These are phyloP conservation scores for Pythium oligandrum DNA, from an alignment of 352 stramenopile species.

Conservation along the genomic window DNA sequence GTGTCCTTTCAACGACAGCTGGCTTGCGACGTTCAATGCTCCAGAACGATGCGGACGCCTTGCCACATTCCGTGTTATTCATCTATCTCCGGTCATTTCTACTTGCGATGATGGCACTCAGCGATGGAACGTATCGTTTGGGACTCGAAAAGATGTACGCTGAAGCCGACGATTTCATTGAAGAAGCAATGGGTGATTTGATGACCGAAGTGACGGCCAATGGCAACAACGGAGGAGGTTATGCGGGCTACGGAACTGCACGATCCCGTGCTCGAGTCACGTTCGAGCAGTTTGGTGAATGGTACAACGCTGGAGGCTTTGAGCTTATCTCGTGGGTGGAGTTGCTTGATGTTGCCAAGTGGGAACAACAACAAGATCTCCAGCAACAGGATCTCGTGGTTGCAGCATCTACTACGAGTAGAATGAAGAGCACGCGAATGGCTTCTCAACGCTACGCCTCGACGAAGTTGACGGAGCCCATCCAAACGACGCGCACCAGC, in stretches of 20 bases:
- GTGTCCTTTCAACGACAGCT: conserved; percentile 22
- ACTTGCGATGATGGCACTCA: conserved; percentile 81
- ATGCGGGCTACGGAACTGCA: conserved; percentile 59
- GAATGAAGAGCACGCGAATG: conserved; percentile 19
- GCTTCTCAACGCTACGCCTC: conserved; percentile 56
- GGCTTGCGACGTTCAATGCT: conserved; percentile 30
- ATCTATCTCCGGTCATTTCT: conserved; percentile 85
- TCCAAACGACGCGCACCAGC: conserved; percentile 48
- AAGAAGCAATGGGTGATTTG: conserved; percentile 81
- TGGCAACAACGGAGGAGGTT: conserved; percentile 35
- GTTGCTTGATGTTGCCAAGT: conserved; percentile 77
- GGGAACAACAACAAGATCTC: conserved; percentile 75
- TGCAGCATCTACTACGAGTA: background rate
- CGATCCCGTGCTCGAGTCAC: conserved; percentile 69
- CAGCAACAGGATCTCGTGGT: conserved; percentile 20
- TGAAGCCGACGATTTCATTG: conserved; percentile 82
- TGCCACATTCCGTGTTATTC: conserved; percentile 80
- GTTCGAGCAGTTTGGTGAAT: conserved; percentile 89
- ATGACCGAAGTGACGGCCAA: conserved; percentile 74
- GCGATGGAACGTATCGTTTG: conserved; percentile 73
- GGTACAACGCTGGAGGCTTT: conserved; percentile 84
- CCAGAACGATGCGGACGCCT: conserved; percentile 45
- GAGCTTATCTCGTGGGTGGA: conserved; percentile 85
- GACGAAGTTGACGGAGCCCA: conserved; percentile 31
- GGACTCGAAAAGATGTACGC: conserved; percentile 84